Percentiles rank a stretch among this genome's conserved stretches.
phyloP scores from a whole-genome alignment of 164 flowering plant species.

The Tetrastigma voinierianum region DNA sequence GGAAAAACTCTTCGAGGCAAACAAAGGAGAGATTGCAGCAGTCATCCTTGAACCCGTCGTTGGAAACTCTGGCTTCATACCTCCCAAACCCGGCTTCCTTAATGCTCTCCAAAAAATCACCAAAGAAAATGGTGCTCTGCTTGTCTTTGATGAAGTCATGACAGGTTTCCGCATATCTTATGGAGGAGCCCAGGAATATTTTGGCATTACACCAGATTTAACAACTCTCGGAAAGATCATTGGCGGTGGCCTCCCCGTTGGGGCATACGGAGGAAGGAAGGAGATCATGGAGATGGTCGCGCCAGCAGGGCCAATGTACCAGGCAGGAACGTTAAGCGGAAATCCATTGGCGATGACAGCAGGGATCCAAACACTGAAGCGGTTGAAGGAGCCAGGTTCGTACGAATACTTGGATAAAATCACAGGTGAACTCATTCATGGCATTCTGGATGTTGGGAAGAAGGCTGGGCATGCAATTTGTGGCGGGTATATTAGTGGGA shows the following conservation, averaged over 20 bases:
- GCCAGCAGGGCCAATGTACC: slow-evolving; percentile 97
- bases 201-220: slow-evolving; percentile 83
- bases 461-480: slow-evolving; percentile 77
- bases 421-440: slow-evolving; percentile 62
- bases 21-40: slow-evolving; percentile 85
- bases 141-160: slow-evolving; percentile 95
- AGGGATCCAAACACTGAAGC: slow-evolving; percentile 86
- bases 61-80: slow-evolving; percentile 87
- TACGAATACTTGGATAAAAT: slow-evolving; percentile 72
- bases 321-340: slow-evolving; percentile 97
- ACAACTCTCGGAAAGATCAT: slow-evolving; percentile 91
- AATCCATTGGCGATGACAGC: slow-evolving; percentile 98
- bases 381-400: slow-evolving; percentile 58
- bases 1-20: slow-evolving; percentile 48
- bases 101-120: slow-evolving; percentile 55
- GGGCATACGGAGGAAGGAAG: slow-evolving; percentile 96
- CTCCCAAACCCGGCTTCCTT: slow-evolving; percentile 72
- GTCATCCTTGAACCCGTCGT: slow-evolving; percentile 93
- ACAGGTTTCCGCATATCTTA: slow-evolving; percentile 89
- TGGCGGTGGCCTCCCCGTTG: slow-evolving; percentile 96
- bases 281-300: slow-evolving; percentile 99
- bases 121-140: slow-evolving; percentile 65
- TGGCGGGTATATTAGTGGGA: slow-evolving; percentile 80
- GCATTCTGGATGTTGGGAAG: slow-evolving; percentile 74
- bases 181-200: slow-evolving; percentile 94